Base-by-base conservation (phyloP, 352 stramenopile genomes). In the Phytophthora idaei region DNA sequence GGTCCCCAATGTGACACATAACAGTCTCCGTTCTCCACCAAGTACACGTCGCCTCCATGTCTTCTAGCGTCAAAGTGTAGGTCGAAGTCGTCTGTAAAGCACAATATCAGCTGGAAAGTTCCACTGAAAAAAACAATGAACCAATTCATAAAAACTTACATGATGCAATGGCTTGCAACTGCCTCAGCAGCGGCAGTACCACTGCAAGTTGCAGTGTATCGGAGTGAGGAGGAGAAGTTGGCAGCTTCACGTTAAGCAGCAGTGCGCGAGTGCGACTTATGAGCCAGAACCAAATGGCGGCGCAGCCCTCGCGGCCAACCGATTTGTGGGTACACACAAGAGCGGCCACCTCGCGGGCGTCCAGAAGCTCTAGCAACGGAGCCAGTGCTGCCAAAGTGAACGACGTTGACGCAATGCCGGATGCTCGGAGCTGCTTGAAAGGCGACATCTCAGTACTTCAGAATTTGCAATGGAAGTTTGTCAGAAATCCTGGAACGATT, bases 291-390 rank as follows among this genome's bases (percentile, higher is more conserved):
- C 78, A 82, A 64, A 85, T 67, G 28, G 58, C 71, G 1, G 54
- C 67, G 32, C 57, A 61, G 41, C 72, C 63, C n/a, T 79, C 63
- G 34, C 54, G 54, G 4, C 56, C 47, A 56, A 71, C 48, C 12
- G 50, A 10, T 52, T 81, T 73, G 28, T 77, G 69, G 5, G 75
- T 62, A 5, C 68, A 71, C 41, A 76, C 68, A 47, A 87, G 54
- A 25, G 55, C 57, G 14, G 76, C 74, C 5, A 84, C 56, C 28
- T 78, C 66, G 11, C 53, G 61, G 0, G 77, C 63, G 28, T 85
- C 61, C 25, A 90, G 62, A 62, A 88, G 89, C 36, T 88, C 78
- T 10, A 92, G 73, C n/a, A 89, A 57, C 28, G 77, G 74, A 29
- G 73, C 32, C 45, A 73, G 57, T 14, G 83, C 76, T n/a, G 72